Conservation (phyloP, 495 filamentous ascomycete species). For the Penicillium lividum region DNA sequence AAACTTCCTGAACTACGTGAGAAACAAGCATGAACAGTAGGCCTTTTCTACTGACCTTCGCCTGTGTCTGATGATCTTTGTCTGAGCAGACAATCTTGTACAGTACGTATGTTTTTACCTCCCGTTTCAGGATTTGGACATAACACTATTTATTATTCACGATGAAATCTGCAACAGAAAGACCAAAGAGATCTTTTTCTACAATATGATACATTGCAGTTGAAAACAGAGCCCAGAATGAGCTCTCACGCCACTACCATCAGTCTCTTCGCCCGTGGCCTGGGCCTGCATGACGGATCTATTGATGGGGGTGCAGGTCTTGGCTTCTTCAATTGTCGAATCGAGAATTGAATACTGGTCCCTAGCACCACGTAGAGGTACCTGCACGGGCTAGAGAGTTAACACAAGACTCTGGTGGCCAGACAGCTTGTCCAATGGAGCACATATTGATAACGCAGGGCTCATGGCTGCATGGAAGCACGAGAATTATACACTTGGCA, state of each 20-base stretch:
- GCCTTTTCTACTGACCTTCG: too few relatives aligned
- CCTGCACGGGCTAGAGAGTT: too few relatives aligned
- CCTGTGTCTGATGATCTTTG: too few relatives aligned
- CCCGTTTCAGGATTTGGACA: background rate
- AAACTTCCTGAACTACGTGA: too few relatives aligned
- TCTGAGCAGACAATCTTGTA: background rate
- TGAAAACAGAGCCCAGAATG: background rate
- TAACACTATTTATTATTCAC: constrained; percentile 1
- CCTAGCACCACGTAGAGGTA: constrained; percentile 5
- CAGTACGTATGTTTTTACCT: background rate
- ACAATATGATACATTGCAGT: background rate
- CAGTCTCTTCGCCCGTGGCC: constrained; percentile 5
- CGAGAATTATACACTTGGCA: too few relatives aligned
- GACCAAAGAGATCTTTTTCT: background rate
- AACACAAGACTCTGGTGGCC: too few relatives aligned
- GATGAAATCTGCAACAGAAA: constrained; percentile 1
- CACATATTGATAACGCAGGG: too few relatives aligned
- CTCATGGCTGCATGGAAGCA: too few relatives aligned
- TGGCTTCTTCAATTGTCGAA: constrained; percentile 4
- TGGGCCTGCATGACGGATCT: background rate
- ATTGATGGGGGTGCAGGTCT: constrained; percentile 1
- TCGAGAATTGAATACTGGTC: constrained; percentile 6
- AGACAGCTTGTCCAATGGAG: too few relatives aligned
- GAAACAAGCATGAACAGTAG: too few relatives aligned
- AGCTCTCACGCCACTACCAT: background rate